Evolutionary conservation across 345 rosid species (phyloP), one percentile per base, ranked within the genome.

Genomic region (Lepidium sativum): DNA sequence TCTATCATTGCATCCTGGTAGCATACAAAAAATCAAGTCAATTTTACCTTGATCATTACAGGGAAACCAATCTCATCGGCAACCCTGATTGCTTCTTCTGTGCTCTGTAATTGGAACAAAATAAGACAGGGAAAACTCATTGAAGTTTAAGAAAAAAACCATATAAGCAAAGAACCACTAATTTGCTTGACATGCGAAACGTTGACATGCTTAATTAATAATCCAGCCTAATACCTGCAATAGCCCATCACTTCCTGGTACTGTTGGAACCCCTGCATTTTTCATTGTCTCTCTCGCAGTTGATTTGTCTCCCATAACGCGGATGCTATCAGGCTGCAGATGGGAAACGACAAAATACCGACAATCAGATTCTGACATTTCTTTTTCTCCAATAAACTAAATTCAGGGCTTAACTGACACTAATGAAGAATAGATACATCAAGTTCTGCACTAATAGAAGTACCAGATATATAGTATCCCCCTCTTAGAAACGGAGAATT

Each of bases 271-370:
- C 60, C 95, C 88, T 21, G 99, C 97, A 78, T 82, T 89, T 82
- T 94, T 94, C 99, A 89, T 94, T 35, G 99, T 94, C 60, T 89
- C 99, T 71, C 99, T 80, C n/a, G 97, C 97, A 55, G 97, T 89
- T 67, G 99, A 66, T 80, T 94, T 94, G 81, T 94, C 99, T 63
- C 99, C 99, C 99, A 94, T 94, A 40, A 83, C 84, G 58, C 88
- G 88, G 77, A 94, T 94, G 68, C 99, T 89, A 79, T 94, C 95
- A 42, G 99, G 97, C 98, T 92, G 82, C 75, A 78, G 51, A 69
- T 34, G 32, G 38, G 9, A 50, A 50, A 16, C 8, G 53, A 55
- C 17, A 23, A 15, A 12, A 65, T 54, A 29, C 25, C 25, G 8
- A 66, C 25, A 9, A 58, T 58, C 13, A 23, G 9, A 43, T 56